These are phyloP conservation scores for Furcasterigmium furcatum DNA, from an alignment of 2,329 filamentous ascomycete species.

Conservation along the genomic window DNA sequence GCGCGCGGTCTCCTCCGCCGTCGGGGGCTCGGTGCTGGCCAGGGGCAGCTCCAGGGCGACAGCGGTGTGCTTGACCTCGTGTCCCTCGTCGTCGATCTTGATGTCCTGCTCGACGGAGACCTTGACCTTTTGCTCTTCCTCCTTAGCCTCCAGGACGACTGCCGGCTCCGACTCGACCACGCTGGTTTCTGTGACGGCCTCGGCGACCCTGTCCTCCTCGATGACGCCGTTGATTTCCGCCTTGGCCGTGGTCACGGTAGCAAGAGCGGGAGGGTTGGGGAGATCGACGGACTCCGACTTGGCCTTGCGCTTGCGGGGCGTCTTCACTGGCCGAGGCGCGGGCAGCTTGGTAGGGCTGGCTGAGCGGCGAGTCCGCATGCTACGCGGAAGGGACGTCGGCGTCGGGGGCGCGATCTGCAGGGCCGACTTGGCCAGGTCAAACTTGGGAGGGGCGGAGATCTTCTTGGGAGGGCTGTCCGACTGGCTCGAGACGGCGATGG, in stretches of 20 bases:
- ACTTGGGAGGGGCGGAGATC: constrained; percentile 80
- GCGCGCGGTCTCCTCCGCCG: constrained; percentile 72
- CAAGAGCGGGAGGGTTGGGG: constrained; percentile 2
- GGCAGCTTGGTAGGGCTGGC: constrained; percentile 52
- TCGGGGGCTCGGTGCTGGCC: constrained; percentile 58
- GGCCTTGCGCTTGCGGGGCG: constrained; percentile 52
- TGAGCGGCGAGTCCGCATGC: constrained; percentile 50
- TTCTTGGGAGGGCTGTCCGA: constrained; percentile 68
- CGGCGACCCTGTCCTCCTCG: constrained; percentile 20
- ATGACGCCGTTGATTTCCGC: constrained; percentile 22
- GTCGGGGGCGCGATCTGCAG: constrained; percentile 44
- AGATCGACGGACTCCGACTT: constrained; percentile 30
- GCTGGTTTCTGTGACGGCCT: constrained; percentile 26
- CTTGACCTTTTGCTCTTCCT: constrained; percentile 60
- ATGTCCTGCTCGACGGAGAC: constrained; percentile 68
- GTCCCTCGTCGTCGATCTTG: constrained; percentile 48
- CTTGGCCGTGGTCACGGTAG: constrained; percentile 14
- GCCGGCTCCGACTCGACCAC: constrained; percentile 46
- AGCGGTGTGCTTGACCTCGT: constrained; percentile 68
- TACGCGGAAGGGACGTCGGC: constrained; percentile 39
- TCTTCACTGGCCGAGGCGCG: constrained; percentile 24
- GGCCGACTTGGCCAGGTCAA: constrained; percentile 50
- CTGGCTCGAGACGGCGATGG: constrained; percentile 60
- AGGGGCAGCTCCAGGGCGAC: constrained; percentile 74
- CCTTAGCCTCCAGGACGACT: constrained; percentile 45